Evolutionary conservation across 345 rosid genomes (phyloP).

Genomic region (Raphanus raphanistrum): DNA sequence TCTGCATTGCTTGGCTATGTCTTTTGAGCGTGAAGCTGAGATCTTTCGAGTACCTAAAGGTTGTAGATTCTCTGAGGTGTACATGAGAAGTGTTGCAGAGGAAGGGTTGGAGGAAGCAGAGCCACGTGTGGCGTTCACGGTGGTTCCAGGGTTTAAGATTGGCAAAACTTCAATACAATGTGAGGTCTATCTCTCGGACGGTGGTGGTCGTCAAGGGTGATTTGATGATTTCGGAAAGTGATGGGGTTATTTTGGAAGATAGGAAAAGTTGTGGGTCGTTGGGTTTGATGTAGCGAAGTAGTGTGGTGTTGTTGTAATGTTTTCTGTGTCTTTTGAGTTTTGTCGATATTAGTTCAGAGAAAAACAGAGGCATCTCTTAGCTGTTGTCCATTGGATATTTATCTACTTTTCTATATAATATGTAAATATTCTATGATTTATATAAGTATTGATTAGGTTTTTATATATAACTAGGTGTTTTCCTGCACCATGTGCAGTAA

Average conservation of each 20-base stretch:
- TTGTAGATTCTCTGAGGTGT: conserved; percentile 79
- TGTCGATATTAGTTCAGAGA: conserved; percentile 41
- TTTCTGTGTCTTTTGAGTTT: conserved; percentile 28
- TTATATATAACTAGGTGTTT: too few relatives aligned
- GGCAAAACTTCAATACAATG: conserved; percentile 75
- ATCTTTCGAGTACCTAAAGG: conserved; percentile 70
- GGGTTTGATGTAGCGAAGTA: conserved; percentile 23
- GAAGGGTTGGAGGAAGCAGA: conserved; percentile 56
- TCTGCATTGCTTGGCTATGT: conserved; percentile 76
- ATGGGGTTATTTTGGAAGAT: neutral
- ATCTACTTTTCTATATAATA: conserved; percentile 1
- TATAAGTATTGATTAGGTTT: neutral
- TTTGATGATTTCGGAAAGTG: neutral
- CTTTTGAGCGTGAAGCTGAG: conserved; percentile 61
- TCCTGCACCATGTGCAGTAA: too few relatives aligned
- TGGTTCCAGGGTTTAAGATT: conserved; percentile 89
- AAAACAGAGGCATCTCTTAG: conserved; percentile 36
- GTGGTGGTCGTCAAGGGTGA: neutral
- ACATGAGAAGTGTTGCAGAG: conserved; percentile 68
- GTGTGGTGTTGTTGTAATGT: conserved; percentile 10
- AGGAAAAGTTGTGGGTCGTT: conserved; percentile 15
- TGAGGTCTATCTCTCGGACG: conserved; percentile 54
- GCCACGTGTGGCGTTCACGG: conserved; percentile 73
- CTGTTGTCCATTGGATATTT: conserved; percentile 41
- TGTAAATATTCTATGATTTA: neutral